Evolutionary conservation across 1,284 basidiomycete genomes (phyloP), one percentile per base, ranked within the genome.

Genomic region (Heliocybe sulcata): DNA sequence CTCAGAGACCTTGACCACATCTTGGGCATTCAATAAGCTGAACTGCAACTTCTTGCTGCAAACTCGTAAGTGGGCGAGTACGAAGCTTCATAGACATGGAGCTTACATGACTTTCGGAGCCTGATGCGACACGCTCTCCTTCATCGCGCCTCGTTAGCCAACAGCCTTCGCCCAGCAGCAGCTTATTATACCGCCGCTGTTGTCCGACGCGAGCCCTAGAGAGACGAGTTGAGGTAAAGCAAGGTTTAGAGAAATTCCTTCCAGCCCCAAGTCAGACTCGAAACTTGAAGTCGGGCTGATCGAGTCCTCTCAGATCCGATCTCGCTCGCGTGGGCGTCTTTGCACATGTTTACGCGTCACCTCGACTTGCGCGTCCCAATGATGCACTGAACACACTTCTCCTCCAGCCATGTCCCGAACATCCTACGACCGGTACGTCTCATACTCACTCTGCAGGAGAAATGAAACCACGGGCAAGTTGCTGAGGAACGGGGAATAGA

Each of bases 21-120:
- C 93, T 70, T 96, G 94, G 33, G 92, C 86, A 67, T 88, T 92
- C 61, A 98, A 77, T 48, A 95, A 81, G 67, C 90, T 90, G 72
- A 98, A 98, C 75, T 97, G 95, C 48, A 98, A 82, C 67, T 92
- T 86, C 76, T 96, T 96, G 63, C 94, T 96, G 66, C 12, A 31
- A 23, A 45, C n/a, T 16, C 54, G 22, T 42, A 52, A 54, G 47
- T 51, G 47, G 48, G 57, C 20, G 29, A 27, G 31, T n/a, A 29
- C 42, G n/a, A 51, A 12, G 14, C 14, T 9, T 10, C 45, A 19
- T 4, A 20, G 26, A 23, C 8, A 27, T n/a, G 35, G 9, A 10
- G 77, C 87, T 61, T 70, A 93, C 92, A 97, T 95, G 72, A 94
- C 83, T 77, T 94, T 94, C 3, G 93, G 94, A 35, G 92, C 86